These are phyloP conservation scores for Xerocomus spinulosus DNA, from an alignment of 768 basidiomycete genomes.

Conservation along the genomic window DNA sequence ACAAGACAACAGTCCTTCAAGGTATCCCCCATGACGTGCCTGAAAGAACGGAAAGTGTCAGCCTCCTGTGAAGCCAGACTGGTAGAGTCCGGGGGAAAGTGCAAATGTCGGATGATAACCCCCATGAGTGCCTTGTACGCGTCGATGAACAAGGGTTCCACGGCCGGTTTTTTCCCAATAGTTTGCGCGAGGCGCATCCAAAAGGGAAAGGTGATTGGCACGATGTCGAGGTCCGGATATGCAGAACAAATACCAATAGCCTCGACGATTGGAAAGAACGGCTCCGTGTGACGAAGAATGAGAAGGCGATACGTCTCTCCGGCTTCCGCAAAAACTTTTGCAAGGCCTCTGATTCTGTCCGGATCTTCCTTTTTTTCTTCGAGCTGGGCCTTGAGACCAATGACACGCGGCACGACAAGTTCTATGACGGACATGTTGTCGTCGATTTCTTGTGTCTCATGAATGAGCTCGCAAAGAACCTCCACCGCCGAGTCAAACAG, in stretches of 20 bases:
- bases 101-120: slow-evolving; percentile 85
- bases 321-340: slow-evolving; percentile 93
- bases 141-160: slow-evolving; percentile 72
- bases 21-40: slow-evolving; percentile 98
- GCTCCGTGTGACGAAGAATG: slow-evolving; percentile 83
- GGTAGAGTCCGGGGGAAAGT: slow-evolving; percentile 75
- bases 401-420: slow-evolving; percentile 80
- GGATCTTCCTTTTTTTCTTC: slow-evolving; percentile 64
- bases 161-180: slow-evolving; percentile 69
- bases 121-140: slow-evolving; percentile 82
- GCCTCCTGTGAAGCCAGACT: slow-evolving; percentile 75
- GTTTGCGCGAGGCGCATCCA: slow-evolving; percentile 96
- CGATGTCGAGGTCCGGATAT: slow-evolving; percentile 91
- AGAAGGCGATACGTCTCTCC: slow-evolving; percentile 93
- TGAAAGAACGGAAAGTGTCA: slow-evolving; percentile 90
- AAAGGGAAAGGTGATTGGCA: slow-evolving; percentile 96
- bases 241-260: slow-evolving; percentile 92
- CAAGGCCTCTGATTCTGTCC: slow-evolving; percentile 84
- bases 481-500: slow-evolving; percentile 95
- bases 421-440: slow-evolving; percentile 90
- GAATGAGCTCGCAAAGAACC: slow-evolving; percentile 89
- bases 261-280: slow-evolving; percentile 92
- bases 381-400: slow-evolving; percentile 64
- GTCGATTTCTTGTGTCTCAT: slow-evolving; percentile 96
- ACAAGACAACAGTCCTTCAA: slow-evolving; percentile 98